A percentile compares a stretch with the other conserved stretches of the same genome.
These are phyloP conservation scores for Yamadazyma philogaea DNA, from an alignment of 805 yeast species.

Conservation along the genomic window DNA sequence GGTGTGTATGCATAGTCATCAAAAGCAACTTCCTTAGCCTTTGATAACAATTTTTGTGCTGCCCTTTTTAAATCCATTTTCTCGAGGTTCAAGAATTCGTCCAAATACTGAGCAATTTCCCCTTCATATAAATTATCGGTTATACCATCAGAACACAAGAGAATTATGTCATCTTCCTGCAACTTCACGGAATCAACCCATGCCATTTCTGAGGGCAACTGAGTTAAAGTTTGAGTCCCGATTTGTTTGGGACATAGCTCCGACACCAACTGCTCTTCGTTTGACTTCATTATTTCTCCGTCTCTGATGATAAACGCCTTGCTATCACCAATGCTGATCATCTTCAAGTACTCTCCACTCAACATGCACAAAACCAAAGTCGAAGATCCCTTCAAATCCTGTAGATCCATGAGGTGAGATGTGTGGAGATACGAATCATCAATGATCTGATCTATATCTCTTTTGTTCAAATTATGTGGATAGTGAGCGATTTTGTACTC, in stretches of 20 bases:
- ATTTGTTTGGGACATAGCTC: conserved; percentile 52
- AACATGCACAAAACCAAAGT: conserved; percentile 49
- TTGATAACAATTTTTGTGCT: conserved; percentile 38
- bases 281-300: conserved; percentile 40
- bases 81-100: conserved; percentile 26
- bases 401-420: conserved; percentile 49
- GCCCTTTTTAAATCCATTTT: conserved; percentile 35
- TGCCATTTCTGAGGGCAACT: conserved; percentile 47
- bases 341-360: conserved; percentile 43
- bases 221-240: conserved; percentile 46
- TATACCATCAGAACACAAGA: conserved; percentile 53
- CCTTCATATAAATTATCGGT: conserved; percentile 50
- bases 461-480: conserved; percentile 35
- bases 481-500: conserved; percentile 41
- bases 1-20: conserved; percentile 54
- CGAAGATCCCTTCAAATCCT: conserved; percentile 46
- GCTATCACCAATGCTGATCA: conserved; percentile 53
- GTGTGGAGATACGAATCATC: conserved; percentile 50
- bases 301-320: conserved; percentile 47
- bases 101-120: conserved; percentile 42
- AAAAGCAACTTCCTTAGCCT: conserved; percentile 48
- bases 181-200: conserved; percentile 42
- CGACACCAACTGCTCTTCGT: conserved; percentile 46
- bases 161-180: conserved; percentile 39
- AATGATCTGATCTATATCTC: conserved; percentile 41